These are phyloP conservation scores for Cyberlindnera maritima DNA, from an alignment of 805 yeast genomes.

Conservation along the genomic window DNA sequence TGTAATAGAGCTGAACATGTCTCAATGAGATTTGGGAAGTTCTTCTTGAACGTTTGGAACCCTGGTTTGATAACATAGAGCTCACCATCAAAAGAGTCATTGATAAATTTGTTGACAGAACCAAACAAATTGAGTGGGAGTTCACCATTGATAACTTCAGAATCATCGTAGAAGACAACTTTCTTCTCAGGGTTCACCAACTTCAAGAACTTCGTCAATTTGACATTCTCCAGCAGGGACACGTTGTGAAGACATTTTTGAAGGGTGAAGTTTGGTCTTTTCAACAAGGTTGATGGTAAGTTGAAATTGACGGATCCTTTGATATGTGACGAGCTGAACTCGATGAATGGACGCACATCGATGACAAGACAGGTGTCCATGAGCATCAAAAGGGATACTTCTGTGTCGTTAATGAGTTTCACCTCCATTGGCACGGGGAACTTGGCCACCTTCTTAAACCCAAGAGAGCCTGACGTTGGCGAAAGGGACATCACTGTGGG, in stretches of 20 bases:
- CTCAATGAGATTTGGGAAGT: constrained; percentile 28
- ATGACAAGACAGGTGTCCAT: constrained; percentile 42
- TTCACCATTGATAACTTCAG: constrained; percentile 17
- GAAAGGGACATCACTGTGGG: constrained; percentile 5
- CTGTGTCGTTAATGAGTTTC: constrained; percentile 9
- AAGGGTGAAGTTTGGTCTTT: constrained; percentile 69
- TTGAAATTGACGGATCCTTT: constrained; percentile 69
- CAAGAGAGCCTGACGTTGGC: constrained; percentile 2
- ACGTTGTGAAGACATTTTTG: constrained; percentile 59
- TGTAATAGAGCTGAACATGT: background rate
- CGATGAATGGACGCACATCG: constrained; percentile 82
- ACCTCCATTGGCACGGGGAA: constrained; percentile 17
- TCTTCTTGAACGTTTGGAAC: constrained; percentile 34
- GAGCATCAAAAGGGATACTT: constrained; percentile 6
- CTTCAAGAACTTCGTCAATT: constrained; percentile 38
- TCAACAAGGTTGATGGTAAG: constrained; percentile 84
- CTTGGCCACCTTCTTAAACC: constrained; percentile 17
- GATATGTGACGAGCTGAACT: constrained; percentile 59
- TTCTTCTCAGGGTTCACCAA: constrained; percentile 8
- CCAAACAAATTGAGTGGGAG: constrained; percentile 42
- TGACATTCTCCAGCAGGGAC: constrained; percentile 46
- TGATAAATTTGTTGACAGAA: constrained; percentile 46
- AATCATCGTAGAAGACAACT: constrained; percentile 25
- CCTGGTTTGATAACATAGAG: constrained; percentile 43
- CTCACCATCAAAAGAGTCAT: constrained; percentile 38